A percentile compares a stretch with the other conserved stretches of the same genome.
These are phyloP conservation scores for Penicillium goetzii DNA, from an alignment of 495 filamentous ascomycete species.

Conservation along the genomic window DNA sequence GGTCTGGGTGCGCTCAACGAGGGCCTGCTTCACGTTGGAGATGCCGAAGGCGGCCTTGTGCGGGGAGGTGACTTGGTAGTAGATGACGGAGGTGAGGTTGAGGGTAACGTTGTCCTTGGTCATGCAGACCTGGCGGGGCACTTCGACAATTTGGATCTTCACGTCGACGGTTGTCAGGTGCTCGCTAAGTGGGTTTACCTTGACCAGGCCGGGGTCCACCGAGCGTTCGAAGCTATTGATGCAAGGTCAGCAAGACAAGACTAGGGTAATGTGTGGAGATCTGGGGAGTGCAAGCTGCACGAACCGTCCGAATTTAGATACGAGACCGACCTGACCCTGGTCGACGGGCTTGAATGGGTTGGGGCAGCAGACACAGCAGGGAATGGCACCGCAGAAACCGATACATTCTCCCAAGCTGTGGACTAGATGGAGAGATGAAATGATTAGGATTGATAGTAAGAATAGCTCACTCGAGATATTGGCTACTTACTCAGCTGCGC, in stretches of 20 bases:
- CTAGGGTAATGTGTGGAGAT: too few relatives aligned
- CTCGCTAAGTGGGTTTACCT: conserved; percentile 97
- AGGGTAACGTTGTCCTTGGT: conserved; percentile 98
- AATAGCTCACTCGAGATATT: background rate
- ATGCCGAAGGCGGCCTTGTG: conserved; percentile 99
- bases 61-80: conserved; percentile 94
- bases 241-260: conserved; percentile 11
- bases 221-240: conserved; percentile 78
- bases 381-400: conserved; percentile 83
- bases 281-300: conserved; percentile 19
- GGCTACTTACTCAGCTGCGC: conserved; percentile 72
- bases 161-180: conserved; percentile 90
- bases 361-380: conserved; percentile 89
- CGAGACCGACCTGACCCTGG: conserved; percentile 91
- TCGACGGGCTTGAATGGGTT: conserved; percentile 96
- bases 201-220: conserved; percentile 95
- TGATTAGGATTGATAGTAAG: conserved; percentile 4
- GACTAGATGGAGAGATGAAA: conserved; percentile 51
- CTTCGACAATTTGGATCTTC: conserved; percentile 98
- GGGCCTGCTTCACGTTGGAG: conserved; percentile 87
- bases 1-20: conserved; percentile 97
- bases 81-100: conserved; percentile 94
- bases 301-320: conserved; percentile 88
- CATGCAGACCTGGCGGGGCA: conserved; percentile 97
- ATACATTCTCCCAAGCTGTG: conserved; percentile 74